Percentiles rank a stretch among this genome's conserved stretches.
These are phyloP conservation scores for Colletotrichum cuscutae DNA, from an alignment of 2,329 filamentous ascomycete genomes.

Conservation along the genomic window DNA sequence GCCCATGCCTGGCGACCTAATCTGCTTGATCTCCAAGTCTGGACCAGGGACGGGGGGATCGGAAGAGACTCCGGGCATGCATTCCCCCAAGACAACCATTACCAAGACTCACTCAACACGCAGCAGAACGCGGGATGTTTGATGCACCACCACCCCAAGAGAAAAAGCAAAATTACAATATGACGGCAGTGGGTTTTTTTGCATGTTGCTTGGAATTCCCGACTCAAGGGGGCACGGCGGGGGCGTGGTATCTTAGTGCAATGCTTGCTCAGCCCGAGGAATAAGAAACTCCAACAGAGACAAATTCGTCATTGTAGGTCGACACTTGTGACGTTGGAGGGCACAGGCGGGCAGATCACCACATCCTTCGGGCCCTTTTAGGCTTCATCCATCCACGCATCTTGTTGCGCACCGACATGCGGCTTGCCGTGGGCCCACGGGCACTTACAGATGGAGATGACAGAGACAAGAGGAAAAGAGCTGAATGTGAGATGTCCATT, in stretches of 20 bases:
- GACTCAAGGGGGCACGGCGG: background rate
- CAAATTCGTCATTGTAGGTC: background rate
- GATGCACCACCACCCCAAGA: background rate
- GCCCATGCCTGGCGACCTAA: conserved; percentile 8
- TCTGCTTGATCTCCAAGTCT: conserved; percentile 25
- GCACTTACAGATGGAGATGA: background rate
- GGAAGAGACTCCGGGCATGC: conserved; percentile 17
- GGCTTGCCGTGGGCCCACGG: background rate
- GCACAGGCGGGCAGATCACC: background rate
- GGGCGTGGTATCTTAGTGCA: background rate
- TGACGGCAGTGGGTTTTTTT: background rate
- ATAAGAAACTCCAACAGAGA: background rate
- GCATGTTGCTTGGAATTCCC: background rate
- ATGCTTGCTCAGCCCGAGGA: background rate
- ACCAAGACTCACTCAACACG: background rate
- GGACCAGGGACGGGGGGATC: conserved; percentile 18
- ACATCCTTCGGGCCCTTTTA: background rate
- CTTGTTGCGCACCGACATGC: background rate
- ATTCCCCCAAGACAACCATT: background rate
- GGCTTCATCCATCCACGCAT: background rate
- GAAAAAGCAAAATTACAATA: background rate
- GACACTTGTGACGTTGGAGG: background rate
- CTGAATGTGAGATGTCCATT: background rate
- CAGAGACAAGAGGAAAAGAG: background rate
- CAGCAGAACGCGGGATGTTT: background rate